Conservation (phyloP, 441 rosid genomes). For the Macaranga tanarius region DNA sequence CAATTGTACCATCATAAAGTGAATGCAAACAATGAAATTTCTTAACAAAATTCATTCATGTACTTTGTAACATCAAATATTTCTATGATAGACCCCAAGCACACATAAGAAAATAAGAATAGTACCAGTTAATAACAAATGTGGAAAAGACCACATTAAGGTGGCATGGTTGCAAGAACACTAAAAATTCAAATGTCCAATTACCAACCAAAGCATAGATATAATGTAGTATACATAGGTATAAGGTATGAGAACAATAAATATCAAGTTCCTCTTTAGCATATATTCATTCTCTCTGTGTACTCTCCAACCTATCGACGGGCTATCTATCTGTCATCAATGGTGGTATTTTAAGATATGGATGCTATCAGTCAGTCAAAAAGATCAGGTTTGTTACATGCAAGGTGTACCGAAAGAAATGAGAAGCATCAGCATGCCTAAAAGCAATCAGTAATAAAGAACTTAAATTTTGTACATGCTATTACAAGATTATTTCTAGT, state of each 20-base stretch:
- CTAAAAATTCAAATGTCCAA: background rate
- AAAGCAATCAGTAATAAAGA: too few species aligned
- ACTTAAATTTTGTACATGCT: too few species aligned
- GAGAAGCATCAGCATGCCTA: too few species aligned
- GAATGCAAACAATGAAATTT: background rate
- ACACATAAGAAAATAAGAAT: background rate
- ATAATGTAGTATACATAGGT: too few species aligned
- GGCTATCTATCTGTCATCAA: background rate
- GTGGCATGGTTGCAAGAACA: background rate
- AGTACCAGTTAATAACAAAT: background rate
- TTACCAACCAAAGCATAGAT: background rate
- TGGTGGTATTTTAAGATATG: background rate
- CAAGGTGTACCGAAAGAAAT: background rate
- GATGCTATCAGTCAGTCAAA: background rate
- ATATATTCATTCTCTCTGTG: background rate
- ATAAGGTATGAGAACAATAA: too few species aligned
- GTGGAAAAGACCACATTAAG: background rate
- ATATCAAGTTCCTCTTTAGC: too few species aligned
- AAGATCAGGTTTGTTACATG: background rate
- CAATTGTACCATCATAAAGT: background rate
- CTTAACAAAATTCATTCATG: background rate
- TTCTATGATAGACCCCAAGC: background rate
- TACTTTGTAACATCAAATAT: background rate
- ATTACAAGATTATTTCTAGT: background rate
- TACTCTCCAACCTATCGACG: background rate